Evolutionary conservation across 305 asterid genomes (phyloP), one percentile per base, ranked within the genome.

Genomic region (Solanum chacoense): DNA sequence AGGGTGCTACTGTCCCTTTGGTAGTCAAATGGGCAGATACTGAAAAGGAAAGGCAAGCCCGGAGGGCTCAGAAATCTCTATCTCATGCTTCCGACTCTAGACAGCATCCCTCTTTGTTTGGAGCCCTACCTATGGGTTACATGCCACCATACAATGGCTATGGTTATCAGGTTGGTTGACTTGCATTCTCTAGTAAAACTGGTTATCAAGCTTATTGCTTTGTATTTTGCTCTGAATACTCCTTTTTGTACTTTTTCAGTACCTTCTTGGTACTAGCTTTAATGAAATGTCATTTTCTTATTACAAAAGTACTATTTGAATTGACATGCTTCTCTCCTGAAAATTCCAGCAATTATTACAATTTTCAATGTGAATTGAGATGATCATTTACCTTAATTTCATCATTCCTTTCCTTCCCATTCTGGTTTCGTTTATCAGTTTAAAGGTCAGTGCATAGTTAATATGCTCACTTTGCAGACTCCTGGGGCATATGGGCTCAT

Each of bases 21-120:
- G 99, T 97, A 90, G 99, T 97, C 89, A 97, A 97, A 90, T 96
- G 99, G 99, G 99, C 99, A 84, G 99, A 97, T 91, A 96, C 99
- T 65, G 99, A 97, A 86, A 97, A 97, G 92, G 99, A 97, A 91
- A 93, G 99, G 85, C 96, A 92, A 87, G 94, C 98, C 55, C 93
- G 99, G 89, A 97, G 91, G 93, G 98, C 95, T 87, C 99, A 94
- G 90, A 97, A 94, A 90, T 96, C 96, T 87, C 90, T 94, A 87
- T 93, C 95, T 34, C 93, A 90, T 89, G 86, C 92, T 88, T 92
- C 94, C 2, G 98, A 95, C 88, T 90, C 95, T 45, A 92, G 94
- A 88, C 97, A 94, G 86, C 98, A 95, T 88, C 94, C 97, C 80
- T 94, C 98, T 63, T 36, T 94, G 85, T 94, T 91, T 86, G 95